Evolutionary conservation across 148 eudicot genomes (phyloP), one percentile per base, ranked within the genome.

Genomic region (Rhododendron simsii): DNA sequence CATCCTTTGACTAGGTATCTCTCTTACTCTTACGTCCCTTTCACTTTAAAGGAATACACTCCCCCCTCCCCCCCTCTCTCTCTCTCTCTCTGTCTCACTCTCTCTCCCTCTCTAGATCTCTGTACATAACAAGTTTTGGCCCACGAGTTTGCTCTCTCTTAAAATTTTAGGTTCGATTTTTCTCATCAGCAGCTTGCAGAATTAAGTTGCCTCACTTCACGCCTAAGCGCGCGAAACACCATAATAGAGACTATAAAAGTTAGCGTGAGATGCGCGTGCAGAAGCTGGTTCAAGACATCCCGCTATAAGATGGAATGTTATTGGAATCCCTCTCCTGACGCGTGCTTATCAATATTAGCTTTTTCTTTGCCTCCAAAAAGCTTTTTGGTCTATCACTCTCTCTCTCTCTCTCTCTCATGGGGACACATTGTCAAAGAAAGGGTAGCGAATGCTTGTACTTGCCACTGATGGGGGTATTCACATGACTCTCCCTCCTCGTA

Each of bases 371-470:
- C 28, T 30, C 44, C 78, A 15, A 73, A 73, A 73, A 33, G 78
- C 78, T 1, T 35, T 4, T 71, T 12, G 13, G 16, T 71, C 78
- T 73, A 8, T 30, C 77, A 3, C 7, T n/a, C 10, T 73, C 77
- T 30, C 79, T 67, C 30, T 30, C 79, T 67, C 30, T 37, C 47
- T 61, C 35, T 51, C 14, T 35, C 57, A 15, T 39, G 21, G 28
- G n/a, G 45, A 26, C 37, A 33, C 30, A 26, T 55, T 53, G 65
- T 81, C 61, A 59, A 41, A 61, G 84, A 21, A 59, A 59, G 79
- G 51, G 35, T 78, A 2, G 50, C 82, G 33, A 33, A 51, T 87
- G 88, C 78, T 87, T 83, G 86, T 83, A 77, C 83, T 87, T 77
- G 83, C 85, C 77, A 87, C 76, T 86, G 85, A 71, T 71, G 18